Evolutionary conservation across 2,329 filamentous ascomycete genomes (phyloP).

Genomic region (Aspergillus tamarii): DNA sequence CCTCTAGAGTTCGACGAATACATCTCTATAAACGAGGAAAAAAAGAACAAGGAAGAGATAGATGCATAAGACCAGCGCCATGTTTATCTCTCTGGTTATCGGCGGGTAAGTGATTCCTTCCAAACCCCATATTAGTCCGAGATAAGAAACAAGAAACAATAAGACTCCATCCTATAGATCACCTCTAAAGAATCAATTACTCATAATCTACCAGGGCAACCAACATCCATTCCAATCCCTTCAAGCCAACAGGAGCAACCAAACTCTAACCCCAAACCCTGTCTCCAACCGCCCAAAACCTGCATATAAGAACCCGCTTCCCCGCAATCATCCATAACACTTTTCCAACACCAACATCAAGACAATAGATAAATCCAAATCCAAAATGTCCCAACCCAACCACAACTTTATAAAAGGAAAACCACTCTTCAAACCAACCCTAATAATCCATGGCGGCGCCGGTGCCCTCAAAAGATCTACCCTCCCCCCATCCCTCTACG

Average conservation of each 20-base stretch:
- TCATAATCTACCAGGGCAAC: background rate
- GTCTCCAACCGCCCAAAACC: background rate
- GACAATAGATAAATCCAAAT: background rate
- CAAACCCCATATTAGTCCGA: background rate
- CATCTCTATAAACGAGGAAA: background rate
- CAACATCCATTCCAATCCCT: background rate
- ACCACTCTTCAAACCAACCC: conserved; percentile 52
- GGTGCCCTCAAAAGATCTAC: conserved; percentile 67
- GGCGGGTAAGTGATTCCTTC: background rate
- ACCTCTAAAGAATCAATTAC: background rate
- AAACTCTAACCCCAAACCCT: background rate
- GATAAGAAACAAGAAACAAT: background rate
- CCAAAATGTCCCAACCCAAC: background rate
- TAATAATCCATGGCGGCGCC: conserved; percentile 75
- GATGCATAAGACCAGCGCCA: background rate
- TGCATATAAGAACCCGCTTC: background rate
- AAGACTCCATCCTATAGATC: background rate
- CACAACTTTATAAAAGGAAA: background rate
- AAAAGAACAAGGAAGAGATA: background rate
- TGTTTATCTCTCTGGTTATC: background rate
- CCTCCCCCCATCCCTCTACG: conserved; percentile 62
- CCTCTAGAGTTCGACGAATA: background rate
- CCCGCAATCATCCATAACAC: too few relatives aligned
- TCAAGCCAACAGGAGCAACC: background rate
- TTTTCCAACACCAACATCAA: background rate